These are phyloP conservation scores for Sporisorium scitamineum DNA, from an alignment of 1,284 basidiomycete species.

Conservation along the genomic window DNA sequence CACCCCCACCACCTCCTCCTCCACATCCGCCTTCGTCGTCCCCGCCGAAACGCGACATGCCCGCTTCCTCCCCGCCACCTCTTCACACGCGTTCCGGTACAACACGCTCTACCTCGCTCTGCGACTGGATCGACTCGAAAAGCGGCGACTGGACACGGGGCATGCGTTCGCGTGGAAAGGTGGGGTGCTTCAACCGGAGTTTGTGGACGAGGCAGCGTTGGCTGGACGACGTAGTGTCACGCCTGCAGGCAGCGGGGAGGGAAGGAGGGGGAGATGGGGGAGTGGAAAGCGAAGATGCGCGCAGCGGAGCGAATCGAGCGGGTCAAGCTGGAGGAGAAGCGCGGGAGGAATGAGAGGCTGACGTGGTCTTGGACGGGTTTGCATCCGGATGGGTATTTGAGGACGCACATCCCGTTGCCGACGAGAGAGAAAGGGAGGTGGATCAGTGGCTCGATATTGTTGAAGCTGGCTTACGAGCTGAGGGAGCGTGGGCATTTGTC, in stretches of 20 bases:
- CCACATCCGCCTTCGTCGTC: conserved; percentile 35
- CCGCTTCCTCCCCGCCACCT: conserved; percentile 74
- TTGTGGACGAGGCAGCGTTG: conserved; percentile 22
- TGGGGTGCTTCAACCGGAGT: conserved; percentile 21
- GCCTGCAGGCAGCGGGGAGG: background rate
- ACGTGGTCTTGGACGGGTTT: conserved; percentile 28
- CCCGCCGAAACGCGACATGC: conserved; percentile 72
- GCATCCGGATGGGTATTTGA: conserved; percentile 28
- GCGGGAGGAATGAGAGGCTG: conserved; percentile 15
- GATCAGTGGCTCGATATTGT: conserved; percentile 47
- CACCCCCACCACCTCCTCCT: background rate
- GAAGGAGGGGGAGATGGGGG: background rate
- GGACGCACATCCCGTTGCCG: conserved; percentile 16
- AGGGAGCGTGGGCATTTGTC: conserved; percentile 31
- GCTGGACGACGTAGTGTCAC: conserved; percentile 20
- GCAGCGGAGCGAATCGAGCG: conserved; percentile 34
- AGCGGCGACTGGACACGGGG: conserved; percentile 72
- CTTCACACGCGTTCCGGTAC: conserved; percentile 77
- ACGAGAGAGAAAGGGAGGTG: conserved; percentile 12
- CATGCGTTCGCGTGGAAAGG: conserved; percentile 68
- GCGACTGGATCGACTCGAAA: conserved; percentile 76
- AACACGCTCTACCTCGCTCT: conserved; percentile 76
- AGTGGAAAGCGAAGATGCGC: conserved; percentile 38
- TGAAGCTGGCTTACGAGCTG: conserved; percentile 59
- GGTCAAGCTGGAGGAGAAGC: conserved; percentile 24